phyloP scores from a whole-genome alignment of 768 basidiomycete species.

The Leccinellum albellum region DNA sequence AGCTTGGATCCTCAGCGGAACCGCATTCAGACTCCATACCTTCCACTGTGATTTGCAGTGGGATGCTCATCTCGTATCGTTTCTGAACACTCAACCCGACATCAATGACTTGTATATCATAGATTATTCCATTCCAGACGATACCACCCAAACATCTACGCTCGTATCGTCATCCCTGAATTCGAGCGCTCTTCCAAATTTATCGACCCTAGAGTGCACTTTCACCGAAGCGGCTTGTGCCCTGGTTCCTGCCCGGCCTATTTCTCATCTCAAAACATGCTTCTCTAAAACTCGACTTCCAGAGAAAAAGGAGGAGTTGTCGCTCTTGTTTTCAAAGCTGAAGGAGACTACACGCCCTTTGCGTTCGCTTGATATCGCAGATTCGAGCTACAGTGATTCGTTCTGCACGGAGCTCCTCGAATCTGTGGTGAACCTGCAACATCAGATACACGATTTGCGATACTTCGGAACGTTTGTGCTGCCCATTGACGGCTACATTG shows the following conservation, averaged over 20 bases:
- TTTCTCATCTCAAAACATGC: slow-evolving; percentile 65
- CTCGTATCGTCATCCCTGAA: slow-evolving; percentile 18
- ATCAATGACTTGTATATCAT: slow-evolving; percentile 31
- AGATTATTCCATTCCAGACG: slow-evolving; percentile 29
- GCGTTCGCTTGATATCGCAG: slow-evolving; percentile 58
- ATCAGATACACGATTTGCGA: slow-evolving; percentile 38
- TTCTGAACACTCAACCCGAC: slow-evolving; percentile 23
- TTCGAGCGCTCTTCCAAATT: slow-evolving; percentile 40
- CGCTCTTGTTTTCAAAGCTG: slow-evolving; percentile 44
- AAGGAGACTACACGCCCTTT: slow-evolving; percentile 42
- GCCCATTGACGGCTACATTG: slow-evolving; percentile 43
- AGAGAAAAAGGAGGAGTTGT: slow-evolving; percentile 54
- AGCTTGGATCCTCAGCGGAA: slow-evolving; percentile 39
- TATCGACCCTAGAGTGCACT: slow-evolving; percentile 60
- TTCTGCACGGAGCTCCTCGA: slow-evolving; percentile 54
- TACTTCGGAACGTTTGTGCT: slow-evolving; percentile 66
- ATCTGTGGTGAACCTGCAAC: slow-evolving; percentile 35
- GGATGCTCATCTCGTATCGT: slow-evolving; percentile 49
- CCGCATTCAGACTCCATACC: slow-evolving; percentile 51
- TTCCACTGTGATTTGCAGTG: slow-evolving; percentile 68
- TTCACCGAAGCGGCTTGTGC: slow-evolving; percentile 60
- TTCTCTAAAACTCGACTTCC: slow-evolving; percentile 49
- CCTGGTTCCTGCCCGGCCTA: slow-evolving; percentile 54
- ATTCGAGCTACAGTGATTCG: slow-evolving; percentile 51
- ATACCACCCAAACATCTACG: slow-evolving; percentile 12